Evolutionary conservation across 345 rosid species (phyloP).

Genomic region (Tarenaya hassleriana): DNA sequence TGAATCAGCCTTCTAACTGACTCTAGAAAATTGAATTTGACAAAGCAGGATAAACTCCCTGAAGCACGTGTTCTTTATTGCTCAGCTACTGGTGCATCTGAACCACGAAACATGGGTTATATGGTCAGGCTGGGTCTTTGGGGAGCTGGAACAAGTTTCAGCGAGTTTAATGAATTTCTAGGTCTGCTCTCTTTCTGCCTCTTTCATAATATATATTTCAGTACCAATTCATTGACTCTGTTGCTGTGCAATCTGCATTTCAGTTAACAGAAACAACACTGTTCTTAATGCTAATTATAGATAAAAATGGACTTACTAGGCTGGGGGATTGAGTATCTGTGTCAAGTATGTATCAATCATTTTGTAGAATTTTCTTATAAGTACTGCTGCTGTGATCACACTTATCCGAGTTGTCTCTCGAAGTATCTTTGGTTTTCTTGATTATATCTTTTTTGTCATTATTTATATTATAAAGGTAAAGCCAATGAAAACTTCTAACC

Average conservation of each 20-base stretch:
- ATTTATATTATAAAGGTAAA: neutral
- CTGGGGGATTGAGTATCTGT: slow-evolving; percentile 7
- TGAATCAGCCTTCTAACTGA: slow-evolving; percentile 18
- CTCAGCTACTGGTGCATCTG: slow-evolving; percentile 99
- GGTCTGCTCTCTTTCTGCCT: slow-evolving; percentile 35
- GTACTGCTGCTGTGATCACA: neutral
- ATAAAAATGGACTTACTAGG: slow-evolving; percentile 1
- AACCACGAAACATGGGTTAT: slow-evolving; percentile 98
- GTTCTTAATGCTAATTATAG: slow-evolving; percentile 6
- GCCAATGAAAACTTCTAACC: slow-evolving; percentile 7
- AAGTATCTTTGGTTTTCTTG: too few species aligned
- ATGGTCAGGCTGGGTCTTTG: slow-evolving; percentile 99
- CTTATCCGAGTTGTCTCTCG: too few species aligned
- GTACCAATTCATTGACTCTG: slow-evolving; percentile 11
- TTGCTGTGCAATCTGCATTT: slow-evolving; percentile 7
- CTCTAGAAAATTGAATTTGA: slow-evolving; percentile 26
- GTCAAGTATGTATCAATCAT: slow-evolving; percentile 8
- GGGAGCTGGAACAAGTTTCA: slow-evolving; percentile 91
- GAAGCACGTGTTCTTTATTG: slow-evolving; percentile 95
- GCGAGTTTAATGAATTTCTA: slow-evolving; percentile 65
- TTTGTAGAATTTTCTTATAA: slow-evolving; percentile 7
- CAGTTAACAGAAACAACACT: neutral
- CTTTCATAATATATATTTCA: slow-evolving; percentile 1
- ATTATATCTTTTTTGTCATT: too few species aligned
- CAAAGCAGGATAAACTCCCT: slow-evolving; percentile 81